Evolutionary conservation across 139 green algal genomes (phyloP).

Genomic region (Chlamydomonas schloesseri): DNA sequence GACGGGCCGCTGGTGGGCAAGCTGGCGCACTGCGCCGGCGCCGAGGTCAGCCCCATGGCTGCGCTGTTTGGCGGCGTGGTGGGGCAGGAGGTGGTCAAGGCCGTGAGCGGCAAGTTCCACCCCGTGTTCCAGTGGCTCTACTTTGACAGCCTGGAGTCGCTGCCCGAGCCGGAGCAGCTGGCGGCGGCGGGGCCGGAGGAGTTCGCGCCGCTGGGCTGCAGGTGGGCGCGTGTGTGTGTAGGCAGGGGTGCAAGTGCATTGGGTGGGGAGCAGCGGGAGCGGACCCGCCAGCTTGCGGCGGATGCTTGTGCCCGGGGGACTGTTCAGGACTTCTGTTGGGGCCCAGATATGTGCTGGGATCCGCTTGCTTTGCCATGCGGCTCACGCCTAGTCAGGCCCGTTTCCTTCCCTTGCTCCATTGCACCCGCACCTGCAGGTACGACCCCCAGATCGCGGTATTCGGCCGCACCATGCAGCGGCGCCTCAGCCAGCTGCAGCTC

Average conservation of each 20-base stretch:
- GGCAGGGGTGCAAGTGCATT: neutral
- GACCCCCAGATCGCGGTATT: constrained; percentile 93
- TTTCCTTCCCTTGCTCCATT: too few species aligned
- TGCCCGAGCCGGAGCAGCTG: constrained; percentile 65
- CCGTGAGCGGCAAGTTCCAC: constrained; percentile 96
- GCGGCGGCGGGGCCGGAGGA: constrained; percentile 64
- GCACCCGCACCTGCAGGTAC: too few species aligned
- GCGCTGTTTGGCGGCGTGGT: constrained; percentile 95
- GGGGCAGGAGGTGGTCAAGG: constrained; percentile 98
- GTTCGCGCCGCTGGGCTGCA: constrained; percentile 63
- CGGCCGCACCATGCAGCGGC: constrained; percentile 80
- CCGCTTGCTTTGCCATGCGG: too few species aligned
- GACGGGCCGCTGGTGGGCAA: constrained; percentile 69
- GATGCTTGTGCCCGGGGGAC: too few species aligned
- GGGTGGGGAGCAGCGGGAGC: too few species aligned
- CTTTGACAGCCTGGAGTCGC: constrained; percentile 89
- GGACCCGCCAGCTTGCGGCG: too few species aligned
- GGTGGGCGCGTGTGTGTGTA: constrained; percentile 57
- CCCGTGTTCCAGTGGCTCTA: constrained; percentile 95
- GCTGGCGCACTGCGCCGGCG: constrained; percentile 71
- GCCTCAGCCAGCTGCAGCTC: constrained; percentile 79
- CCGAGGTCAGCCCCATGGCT: constrained; percentile 92
- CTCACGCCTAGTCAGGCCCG: too few species aligned
- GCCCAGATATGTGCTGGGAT: too few species aligned
- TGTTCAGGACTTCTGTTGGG: too few species aligned